Percentiles rank a stretch among this genome's conserved stretches.
These are phyloP conservation scores for Talaromyces albobiverticillius DNA, from an alignment of 2,329 filamentous ascomycete genomes.

Conservation along the genomic window DNA sequence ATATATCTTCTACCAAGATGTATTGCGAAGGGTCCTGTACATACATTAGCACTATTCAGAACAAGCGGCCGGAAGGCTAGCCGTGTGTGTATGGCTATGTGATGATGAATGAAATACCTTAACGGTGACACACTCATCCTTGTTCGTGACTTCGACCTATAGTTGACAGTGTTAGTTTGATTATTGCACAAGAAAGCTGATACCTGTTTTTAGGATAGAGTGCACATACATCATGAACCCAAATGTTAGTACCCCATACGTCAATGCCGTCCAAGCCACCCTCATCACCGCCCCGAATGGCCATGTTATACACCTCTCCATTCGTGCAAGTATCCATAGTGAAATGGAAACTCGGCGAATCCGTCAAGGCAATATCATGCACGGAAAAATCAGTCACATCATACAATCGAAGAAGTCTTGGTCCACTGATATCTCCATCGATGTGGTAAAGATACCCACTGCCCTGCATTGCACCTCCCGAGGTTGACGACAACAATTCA, in stretches of 20 bases:
- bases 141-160: conserved; percentile 58
- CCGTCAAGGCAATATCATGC: conserved; percentile 50
- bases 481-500: conserved; percentile 53
- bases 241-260: conserved; percentile 54
- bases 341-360: conserved; percentile 52
- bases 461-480: conserved; percentile 53
- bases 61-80: neutral
- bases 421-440: conserved; percentile 38
- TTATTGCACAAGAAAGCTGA: conserved; percentile 1
- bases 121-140: conserved; percentile 60
- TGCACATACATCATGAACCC: conserved; percentile 51
- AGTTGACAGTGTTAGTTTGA: neutral
- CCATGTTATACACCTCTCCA: conserved; percentile 57
- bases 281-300: conserved; percentile 50
- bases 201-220: neutral
- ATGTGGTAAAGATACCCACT: conserved; percentile 50
- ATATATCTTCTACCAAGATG: conserved; percentile 58
- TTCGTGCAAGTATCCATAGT: conserved; percentile 50
- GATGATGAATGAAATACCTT: conserved; percentile 35
- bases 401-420: conserved; percentile 47
- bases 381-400: conserved; percentile 48
- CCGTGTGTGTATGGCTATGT: neutral
- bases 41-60: neutral
- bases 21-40: conserved; percentile 48
- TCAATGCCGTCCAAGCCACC: conserved; percentile 58